These are phyloP conservation scores for Trametes punicea DNA, from an alignment of 768 basidiomycete species.

Conservation along the genomic window DNA sequence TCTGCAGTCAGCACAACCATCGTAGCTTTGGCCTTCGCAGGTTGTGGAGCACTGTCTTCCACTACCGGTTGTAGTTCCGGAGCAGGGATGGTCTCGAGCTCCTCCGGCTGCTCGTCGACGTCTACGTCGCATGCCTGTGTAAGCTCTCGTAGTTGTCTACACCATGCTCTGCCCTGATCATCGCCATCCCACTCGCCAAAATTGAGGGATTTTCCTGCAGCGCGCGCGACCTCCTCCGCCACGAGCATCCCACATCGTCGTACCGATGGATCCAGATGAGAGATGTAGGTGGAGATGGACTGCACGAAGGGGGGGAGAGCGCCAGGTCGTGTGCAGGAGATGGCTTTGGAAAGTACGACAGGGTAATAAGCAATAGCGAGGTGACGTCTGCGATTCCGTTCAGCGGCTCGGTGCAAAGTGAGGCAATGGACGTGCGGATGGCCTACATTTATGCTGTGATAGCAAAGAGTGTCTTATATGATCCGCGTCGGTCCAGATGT, in stretches of 20 bases:
- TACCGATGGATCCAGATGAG: conserved; percentile 69
- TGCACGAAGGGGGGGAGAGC: conserved; percentile 60
- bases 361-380: conserved; percentile 58
- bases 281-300: conserved; percentile 71
- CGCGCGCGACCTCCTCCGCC: conserved; percentile 73
- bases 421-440: not conserved
- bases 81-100: conserved; percentile 16
- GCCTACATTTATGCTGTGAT: conserved; percentile 71
- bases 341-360: conserved; percentile 53
- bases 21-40: conserved; percentile 23
- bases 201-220: conserved; percentile 60
- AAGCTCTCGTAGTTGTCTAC: conserved; percentile 54
- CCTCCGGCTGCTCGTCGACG: conserved; percentile 28
- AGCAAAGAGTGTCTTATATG: conserved; percentile 80
- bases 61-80: not conserved
- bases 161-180: conserved; percentile 63
- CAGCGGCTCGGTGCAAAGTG: not conserved
- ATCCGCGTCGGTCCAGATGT: conserved; percentile 71
- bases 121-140: conserved; percentile 51
- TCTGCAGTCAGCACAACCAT: conserved; percentile 26
- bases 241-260: conserved; percentile 91
- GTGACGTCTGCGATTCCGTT: conserved; percentile 59
- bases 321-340: conserved; percentile 47
- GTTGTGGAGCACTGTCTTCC: not conserved
- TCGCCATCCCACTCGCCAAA: conserved; percentile 87